Conservation (phyloP, 495 filamentous ascomycete species). For the Trichocladium uniseriatum region DNA sequence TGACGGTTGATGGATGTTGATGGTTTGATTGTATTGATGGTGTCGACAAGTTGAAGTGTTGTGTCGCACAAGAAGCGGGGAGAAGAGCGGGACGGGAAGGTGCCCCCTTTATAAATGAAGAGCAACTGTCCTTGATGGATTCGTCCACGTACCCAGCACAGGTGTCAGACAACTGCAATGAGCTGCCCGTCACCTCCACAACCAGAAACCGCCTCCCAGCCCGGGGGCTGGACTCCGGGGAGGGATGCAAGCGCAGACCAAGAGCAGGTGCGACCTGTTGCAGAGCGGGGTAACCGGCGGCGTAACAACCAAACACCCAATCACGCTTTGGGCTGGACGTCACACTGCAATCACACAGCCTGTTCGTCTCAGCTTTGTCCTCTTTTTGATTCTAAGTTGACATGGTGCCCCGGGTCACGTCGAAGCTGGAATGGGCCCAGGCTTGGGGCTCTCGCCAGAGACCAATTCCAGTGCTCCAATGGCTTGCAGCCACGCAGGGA, state of each 20-base stretch:
- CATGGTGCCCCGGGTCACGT: slow-evolving; percentile 11
- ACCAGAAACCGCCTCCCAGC: not conserved
- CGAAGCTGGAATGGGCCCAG: not conserved
- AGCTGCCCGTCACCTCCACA: not conserved
- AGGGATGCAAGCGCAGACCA: slow-evolving; percentile 7
- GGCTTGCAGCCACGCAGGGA: no score
- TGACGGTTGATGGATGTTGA: not conserved
- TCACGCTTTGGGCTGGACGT: slow-evolving; percentile 21
- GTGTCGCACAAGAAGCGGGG: slow-evolving; percentile 12
- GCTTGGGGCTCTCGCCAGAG: no score
- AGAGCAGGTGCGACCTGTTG: slow-evolving; percentile 10
- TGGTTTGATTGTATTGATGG: not conserved
- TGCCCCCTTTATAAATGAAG: slow-evolving; percentile 18
- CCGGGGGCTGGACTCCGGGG: not conserved
- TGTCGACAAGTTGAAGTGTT: slow-evolving; percentile 6
- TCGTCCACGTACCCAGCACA: not conserved
- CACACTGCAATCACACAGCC: slow-evolving; percentile 17
- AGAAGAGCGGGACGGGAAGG: slow-evolving; percentile 11
- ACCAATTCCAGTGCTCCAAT: no score
- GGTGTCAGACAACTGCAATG: not conserved
- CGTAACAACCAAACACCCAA: slow-evolving; percentile 24
- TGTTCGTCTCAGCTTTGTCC: slow-evolving; percentile 4
- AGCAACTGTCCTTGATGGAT: not conserved
- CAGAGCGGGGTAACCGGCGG: slow-evolving; percentile 28
- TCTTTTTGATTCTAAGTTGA: not conserved